Base-by-base conservation (phyloP, 352 stramenopile genomes). In the Pythium plurisporium region DNA sequence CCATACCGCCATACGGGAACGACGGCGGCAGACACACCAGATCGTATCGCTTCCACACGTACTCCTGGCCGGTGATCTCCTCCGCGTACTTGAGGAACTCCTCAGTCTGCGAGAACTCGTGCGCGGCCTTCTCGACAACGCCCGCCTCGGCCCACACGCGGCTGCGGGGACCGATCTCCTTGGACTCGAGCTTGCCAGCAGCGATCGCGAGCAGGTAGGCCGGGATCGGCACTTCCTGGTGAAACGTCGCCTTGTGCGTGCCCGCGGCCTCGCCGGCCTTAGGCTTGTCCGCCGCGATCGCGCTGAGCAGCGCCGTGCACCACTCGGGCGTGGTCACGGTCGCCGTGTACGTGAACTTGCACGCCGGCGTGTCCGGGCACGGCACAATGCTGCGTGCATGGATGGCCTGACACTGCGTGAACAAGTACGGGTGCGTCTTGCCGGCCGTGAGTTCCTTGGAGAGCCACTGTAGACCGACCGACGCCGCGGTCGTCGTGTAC, bases 1-100 rank as follows among this genome's bases (percentile, higher is more conserved):
- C 97, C 96, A 99, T 99, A 20, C 96, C 97, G 33, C 97, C 97
- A 69, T 99, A 99, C 1, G 86, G 85, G 55, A 96, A 96, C 22
- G 78, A 93, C 10, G 82, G 82, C n/a, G 85, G 85, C 82, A 95
- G 76, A 76, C 95, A 98, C 14, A 99, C 79, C 1, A 99, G 71
- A 71, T 99, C 96, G 74, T 99, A 99, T n/a, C 95, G 79, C 54
- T 85, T 87, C 73, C 53, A 61, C 30, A 53, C 42, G 26, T 61
- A 61, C 42, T 45, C 17, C 36, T 94, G 81, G 22, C 86, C 84
- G 10, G 90, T 95, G 46, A 99, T 87, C 6, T 75, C 74, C 70
- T 99, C 96, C 0, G 95, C 97, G 36, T 89, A 81, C 50, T 84
- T 58, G 12, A 99, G 60, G 58, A 98, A 98, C 14, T 77, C 73